Conservation (phyloP, 164 flowering plant species). For the Euptelea pleiosperma region DNA sequence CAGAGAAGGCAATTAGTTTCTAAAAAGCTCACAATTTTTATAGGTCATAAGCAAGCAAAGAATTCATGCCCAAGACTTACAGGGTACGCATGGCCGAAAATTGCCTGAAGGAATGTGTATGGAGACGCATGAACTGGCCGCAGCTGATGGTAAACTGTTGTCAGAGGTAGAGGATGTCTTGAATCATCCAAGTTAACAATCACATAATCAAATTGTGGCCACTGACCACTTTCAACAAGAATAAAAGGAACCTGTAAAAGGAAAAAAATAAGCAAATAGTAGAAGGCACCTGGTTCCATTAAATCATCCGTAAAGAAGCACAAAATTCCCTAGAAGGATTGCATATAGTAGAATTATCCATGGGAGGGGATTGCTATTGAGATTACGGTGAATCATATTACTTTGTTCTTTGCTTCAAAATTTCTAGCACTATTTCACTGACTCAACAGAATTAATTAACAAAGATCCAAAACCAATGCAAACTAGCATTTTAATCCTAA, state of each 20-base stretch:
- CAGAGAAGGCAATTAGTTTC: neutral
- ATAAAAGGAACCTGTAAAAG: slow-evolving; percentile 76
- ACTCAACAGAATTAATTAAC: neutral
- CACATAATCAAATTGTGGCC: slow-evolving; percentile 48
- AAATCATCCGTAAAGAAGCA: neutral
- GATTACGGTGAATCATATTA: neutral
- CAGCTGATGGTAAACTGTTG: slow-evolving; percentile 66
- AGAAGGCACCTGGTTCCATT: neutral
- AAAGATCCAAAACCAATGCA: neutral
- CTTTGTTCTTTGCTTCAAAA: neutral
- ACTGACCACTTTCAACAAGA: slow-evolving; percentile 50
- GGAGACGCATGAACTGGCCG: slow-evolving; percentile 63
- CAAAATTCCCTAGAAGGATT: neutral
- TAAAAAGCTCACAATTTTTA: neutral
- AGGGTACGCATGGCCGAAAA: slow-evolving; percentile 76
- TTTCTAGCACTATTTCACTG: neutral
- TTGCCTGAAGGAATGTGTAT: slow-evolving; percentile 64
- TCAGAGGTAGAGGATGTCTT: slow-evolving; percentile 74
- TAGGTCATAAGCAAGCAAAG: neutral
- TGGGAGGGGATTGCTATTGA: neutral
- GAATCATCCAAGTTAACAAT: slow-evolving; percentile 71
- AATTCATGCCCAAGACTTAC: slow-evolving; percentile 41
- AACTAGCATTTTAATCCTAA: too few species aligned
- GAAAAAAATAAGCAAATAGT: neutral
- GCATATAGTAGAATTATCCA: neutral